Base-by-base conservation (phyloP, 192 early-diverging fungal species). In the Gonapodya prolifera region DNA sequence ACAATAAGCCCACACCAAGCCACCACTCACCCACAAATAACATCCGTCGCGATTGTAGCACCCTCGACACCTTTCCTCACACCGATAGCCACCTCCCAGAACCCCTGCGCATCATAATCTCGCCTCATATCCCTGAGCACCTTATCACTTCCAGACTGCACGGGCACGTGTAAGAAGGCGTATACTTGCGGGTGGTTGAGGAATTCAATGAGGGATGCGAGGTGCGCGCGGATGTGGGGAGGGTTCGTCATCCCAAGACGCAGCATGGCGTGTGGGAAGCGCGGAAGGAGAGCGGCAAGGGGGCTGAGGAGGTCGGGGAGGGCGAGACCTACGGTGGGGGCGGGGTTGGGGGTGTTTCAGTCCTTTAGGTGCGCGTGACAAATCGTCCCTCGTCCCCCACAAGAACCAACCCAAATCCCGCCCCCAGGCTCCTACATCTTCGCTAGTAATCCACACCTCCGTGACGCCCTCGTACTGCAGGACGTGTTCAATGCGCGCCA, bases 171-270 rank as follows among this genome's bases (percentile, higher is more conserved):
- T 33, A 89, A 70, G 76, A 89, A 89, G 0, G 78, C n/a, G 75
- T 87, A 89, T 0, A 89, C 87, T n/a, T 87, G 77, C 30, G 87
- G 85, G 70, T 89, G 87, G 2, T 34, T 34, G 31, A 89, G 76
- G 69, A 89, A 78, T 32, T 86, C 79, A 29, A 82, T 83, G 18
- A 89, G 84, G 69, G 82, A 83, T 23, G 79, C 74, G 30, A 89
- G 34, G 79, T 89, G 88, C 34, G 84, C 82, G 35, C 88, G 75
- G 69, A 89, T 89, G 81, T 89, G 88, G 0, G 88, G 88, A 29
- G 88, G 88, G 76, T 89, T 89, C 13, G 88, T 89, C 87, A 89
- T 89, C 32, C 88, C 88, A n/a, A 89, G 79, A 18, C 88, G 77
- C 1, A 89, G 79, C 85, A 81, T 89, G 28, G 80, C 83, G 34